These are phyloP conservation scores for Trypanosoma scelopori DNA, from an alignment of 208 protist genomes.

Conservation along the genomic window DNA sequence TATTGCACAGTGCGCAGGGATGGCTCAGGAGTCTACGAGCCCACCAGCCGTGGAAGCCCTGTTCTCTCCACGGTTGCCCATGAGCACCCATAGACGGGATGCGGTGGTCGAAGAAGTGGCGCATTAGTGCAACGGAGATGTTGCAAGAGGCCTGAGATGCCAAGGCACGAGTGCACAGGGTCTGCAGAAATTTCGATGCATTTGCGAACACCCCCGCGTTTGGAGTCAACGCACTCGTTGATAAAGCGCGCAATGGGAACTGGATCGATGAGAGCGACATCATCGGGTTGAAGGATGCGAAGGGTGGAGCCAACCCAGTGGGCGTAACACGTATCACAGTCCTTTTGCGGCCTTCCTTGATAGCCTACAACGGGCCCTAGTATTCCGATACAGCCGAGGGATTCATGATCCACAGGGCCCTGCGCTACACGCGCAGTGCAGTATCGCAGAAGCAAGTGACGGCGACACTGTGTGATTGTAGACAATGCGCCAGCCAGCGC, in stretches of 20 bases:
- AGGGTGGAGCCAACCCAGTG: conserved; percentile 40
- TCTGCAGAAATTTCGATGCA: conserved; percentile 11
- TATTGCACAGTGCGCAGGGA: neutral
- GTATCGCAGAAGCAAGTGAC: conserved; percentile 23
- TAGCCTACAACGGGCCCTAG: conserved; percentile 13
- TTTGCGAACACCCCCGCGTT: conserved; percentile 14
- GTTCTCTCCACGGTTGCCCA: conserved; percentile 13
- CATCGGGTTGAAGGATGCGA: conserved; percentile 10
- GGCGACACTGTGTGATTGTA: conserved; percentile 4
- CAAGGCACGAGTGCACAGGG: conserved; percentile 24
- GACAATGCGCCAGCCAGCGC: conserved; percentile 27
- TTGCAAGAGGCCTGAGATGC: conserved; percentile 24
- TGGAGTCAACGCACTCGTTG: conserved; percentile 5
- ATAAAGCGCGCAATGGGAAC: conserved; percentile 17
- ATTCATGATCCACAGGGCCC: conserved; percentile 12
- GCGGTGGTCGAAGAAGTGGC: conserved; percentile 5
- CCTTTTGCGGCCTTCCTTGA: conserved; percentile 42
- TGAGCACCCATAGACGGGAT: conserved; percentile 32
- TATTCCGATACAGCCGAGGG: neutral
- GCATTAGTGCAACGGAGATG: neutral
- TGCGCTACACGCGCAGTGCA: conserved; percentile 3
- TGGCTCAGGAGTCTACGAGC: neutral
- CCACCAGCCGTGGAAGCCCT: conserved; percentile 11
- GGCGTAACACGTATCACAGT: conserved; percentile 45
- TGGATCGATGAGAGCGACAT: conserved; percentile 9